Evolutionary conservation across 306 rosid genomes (phyloP), one percentile per base, ranked within the genome.

Genomic region (Echinosophora koreensis): DNA sequence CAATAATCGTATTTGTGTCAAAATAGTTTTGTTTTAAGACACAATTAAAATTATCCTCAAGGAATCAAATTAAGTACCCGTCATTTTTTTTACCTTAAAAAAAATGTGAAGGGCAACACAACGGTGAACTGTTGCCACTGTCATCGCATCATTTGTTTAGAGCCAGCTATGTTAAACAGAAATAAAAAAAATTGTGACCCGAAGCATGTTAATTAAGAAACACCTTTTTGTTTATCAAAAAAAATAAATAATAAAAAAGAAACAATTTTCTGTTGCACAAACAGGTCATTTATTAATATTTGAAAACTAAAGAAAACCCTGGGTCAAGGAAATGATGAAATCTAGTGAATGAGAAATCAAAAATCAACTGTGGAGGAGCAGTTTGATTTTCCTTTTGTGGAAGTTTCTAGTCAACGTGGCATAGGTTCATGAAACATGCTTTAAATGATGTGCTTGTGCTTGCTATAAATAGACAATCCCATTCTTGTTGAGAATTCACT

Each of bases 401-500:
- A 58, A 52, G 2, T 0, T 49, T 27, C 1, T 60, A 42, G 71
- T 78, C 74, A 64, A 69, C 81, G 55, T 74, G 85, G 76, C 79
- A 47, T 27, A 37, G 17, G 27, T 59, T 81, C 71, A 80, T 38
- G 58, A 35, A 81, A 68, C 77, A 39, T 64, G 82, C 72, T 63
- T 67, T 74, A 50, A 80, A 77, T 65, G 74, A 72, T 61, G 69
- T 15, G 18, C 59, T 73, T 28, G 63, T 17, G 35, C 64, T 49
- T 83, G 28, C 89, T 70, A 71, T 70, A 80, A 61, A 38, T 82
- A 58, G 80, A 72, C 57, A 68, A 57, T 76, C 41, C 4, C 82
- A 35, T 65, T 73, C 77, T 65, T 7, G 44, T 49, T 70, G 35
- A n/a, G 18, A 72, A 61, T 46, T 62, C 76, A 50, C 71, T 22